phyloP scores from a whole-genome alignment of 345 rosid genomes.

The Aquilaria malaccensis region DNA sequence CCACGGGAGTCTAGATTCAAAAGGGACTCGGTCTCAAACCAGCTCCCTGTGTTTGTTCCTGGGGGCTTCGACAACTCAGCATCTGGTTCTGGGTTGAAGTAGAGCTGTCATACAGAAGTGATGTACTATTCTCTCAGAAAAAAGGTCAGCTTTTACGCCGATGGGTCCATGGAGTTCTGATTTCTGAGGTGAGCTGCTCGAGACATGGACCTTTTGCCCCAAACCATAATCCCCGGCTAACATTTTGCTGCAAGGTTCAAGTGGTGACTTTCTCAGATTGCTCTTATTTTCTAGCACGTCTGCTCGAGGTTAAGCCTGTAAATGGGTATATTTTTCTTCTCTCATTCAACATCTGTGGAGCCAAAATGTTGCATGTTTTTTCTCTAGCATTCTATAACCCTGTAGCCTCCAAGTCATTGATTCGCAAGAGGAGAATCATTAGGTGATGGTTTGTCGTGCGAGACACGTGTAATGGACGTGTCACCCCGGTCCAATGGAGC shows the following conservation, averaged over 20 bases:
- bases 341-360: too few relatives aligned
- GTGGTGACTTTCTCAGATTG: slow-evolving; percentile 17
- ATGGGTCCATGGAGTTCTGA: slow-evolving; percentile 8
- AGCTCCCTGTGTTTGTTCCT: slow-evolving; percentile 89
- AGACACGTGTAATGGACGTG: too few relatives aligned
- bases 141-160: neutral
- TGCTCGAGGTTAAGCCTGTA: slow-evolving; percentile 10
- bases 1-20: slow-evolving; percentile 81
- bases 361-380: too few relatives aligned
- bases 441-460: too few relatives aligned
- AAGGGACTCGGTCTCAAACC: slow-evolving; percentile 80
- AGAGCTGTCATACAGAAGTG: slow-evolving; percentile 12
- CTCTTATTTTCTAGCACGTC: neutral
- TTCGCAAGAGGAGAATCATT: too few relatives aligned
- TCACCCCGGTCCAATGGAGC: too few relatives aligned
- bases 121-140: slow-evolving; percentile 4
- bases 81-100: slow-evolving; percentile 40
- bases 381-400: too few relatives aligned
- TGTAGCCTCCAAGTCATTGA: too few relatives aligned
- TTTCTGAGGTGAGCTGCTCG: slow-evolving; percentile 15
- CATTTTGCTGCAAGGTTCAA: slow-evolving; percentile 24
- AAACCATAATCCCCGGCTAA: slow-evolving; percentile 6
- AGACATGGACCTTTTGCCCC: slow-evolving; percentile 19
- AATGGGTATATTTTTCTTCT: neutral
- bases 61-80: slow-evolving; percentile 38